Evolutionary conservation across 345 rosid species (phyloP).

Genomic region (Nasturtium officinale): DNA sequence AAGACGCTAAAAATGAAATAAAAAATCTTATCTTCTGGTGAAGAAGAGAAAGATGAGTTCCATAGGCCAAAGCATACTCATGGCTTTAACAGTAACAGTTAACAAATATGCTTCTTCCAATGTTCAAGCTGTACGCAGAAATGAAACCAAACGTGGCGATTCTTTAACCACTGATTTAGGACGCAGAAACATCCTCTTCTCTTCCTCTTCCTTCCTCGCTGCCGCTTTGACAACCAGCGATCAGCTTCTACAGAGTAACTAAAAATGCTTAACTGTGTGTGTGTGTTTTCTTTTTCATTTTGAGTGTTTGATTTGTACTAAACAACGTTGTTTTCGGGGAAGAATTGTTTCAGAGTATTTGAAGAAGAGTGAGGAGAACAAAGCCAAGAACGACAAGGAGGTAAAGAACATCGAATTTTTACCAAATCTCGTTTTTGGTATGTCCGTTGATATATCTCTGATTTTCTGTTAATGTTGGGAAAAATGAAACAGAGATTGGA

Average conservation of each 20-base stretch:
- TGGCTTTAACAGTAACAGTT: slow-evolving; percentile 91
- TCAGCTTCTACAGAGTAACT: slow-evolving; percentile 73
- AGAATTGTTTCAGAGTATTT: slow-evolving; percentile 56
- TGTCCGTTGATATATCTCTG: neutral
- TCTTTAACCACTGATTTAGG: slow-evolving; percentile 39
- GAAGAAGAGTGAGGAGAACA: slow-evolving; percentile 87
- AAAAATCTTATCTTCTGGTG: slow-evolving; percentile 36
- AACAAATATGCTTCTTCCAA: slow-evolving; percentile 85
- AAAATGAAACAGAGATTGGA: slow-evolving; percentile 62
- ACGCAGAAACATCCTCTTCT: slow-evolving; percentile 63
- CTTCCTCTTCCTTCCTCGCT: slow-evolving; percentile 60
- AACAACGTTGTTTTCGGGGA: slow-evolving; percentile 5
- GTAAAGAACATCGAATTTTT: slow-evolving; percentile 39
- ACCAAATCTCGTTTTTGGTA: neutral
- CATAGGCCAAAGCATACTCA: slow-evolving; percentile 72
- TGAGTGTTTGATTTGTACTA: neutral
- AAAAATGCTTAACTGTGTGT: neutral
- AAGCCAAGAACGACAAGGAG: slow-evolving; percentile 84
- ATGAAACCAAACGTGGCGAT: slow-evolving; percentile 45
- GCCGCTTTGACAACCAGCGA: slow-evolving; percentile 52
- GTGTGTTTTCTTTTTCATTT: neutral
- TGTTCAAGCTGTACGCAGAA: slow-evolving; percentile 65
- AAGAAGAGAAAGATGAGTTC: slow-evolving; percentile 43
- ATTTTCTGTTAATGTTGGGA: neutral
- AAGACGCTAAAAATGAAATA: neutral